Percentiles rank a stretch among this genome's conserved stretches.
phyloP scores from a whole-genome alignment of 129 eudicot genomes.

The Solidago caesia region DNA sequence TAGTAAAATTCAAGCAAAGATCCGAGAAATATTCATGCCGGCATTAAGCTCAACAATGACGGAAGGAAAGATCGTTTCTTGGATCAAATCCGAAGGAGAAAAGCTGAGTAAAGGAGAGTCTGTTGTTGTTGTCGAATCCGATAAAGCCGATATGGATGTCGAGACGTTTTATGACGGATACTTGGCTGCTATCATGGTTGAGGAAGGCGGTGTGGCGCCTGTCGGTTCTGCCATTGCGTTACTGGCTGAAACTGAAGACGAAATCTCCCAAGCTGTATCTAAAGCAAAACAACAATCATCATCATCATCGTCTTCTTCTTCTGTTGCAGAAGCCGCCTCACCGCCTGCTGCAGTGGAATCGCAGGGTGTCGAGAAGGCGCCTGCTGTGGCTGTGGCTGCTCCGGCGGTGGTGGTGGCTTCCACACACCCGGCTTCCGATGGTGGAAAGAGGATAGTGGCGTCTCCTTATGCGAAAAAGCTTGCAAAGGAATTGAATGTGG shows the following conservation, averaged over 20 bases:
- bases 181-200: conserved; percentile 85
- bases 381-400: conserved; percentile 27
- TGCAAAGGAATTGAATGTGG: conserved; percentile 85
- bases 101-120: conserved; percentile 86
- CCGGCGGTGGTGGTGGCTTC: conserved; percentile 28
- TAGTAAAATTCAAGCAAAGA: conserved; percentile 54
- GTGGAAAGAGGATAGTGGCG: conserved; percentile 95
- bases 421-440: conserved; percentile 78
- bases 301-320: background rate
- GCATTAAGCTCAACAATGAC: conserved; percentile 97
- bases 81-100: conserved; percentile 95
- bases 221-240: conserved; percentile 76
- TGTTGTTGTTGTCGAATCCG: conserved; percentile 93
- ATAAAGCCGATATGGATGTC: conserved; percentile 98
- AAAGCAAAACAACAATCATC: conserved; percentile 37
- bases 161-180: conserved; percentile 95
- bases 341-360: conserved; percentile 30
- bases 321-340: conserved; percentile 6
- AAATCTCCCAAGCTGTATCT: conserved; percentile 61
- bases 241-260: conserved; percentile 82
- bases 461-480: conserved; percentile 97
- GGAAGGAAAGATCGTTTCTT: conserved; percentile 89
- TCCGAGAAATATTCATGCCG: conserved; percentile 97
- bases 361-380: background rate
- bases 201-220: conserved; percentile 80